These are phyloP conservation scores for Mortierella sp. DNA, from an alignment of 371 early-diverging fungal species.

Conservation along the genomic window DNA sequence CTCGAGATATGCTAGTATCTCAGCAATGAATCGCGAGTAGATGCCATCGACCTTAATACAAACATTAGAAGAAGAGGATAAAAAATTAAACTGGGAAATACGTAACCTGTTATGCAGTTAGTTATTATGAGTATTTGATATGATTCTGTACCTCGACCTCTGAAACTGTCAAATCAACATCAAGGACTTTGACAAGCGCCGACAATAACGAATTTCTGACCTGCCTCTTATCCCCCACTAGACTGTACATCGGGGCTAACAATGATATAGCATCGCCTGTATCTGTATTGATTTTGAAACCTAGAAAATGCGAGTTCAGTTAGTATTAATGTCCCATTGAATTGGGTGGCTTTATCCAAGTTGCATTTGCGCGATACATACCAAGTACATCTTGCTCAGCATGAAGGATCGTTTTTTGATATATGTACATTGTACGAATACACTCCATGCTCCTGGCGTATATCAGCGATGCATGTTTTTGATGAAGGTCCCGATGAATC, in stretches of 20 bases:
- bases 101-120: neutral
- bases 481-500: slow-evolving; percentile 80
- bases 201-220: slow-evolving; percentile 79
- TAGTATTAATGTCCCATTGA: neutral
- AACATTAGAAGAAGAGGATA: neutral
- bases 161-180: slow-evolving; percentile 61
- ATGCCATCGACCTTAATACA: slow-evolving; percentile 62
- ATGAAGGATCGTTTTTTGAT: slow-evolving; percentile 66
- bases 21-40: slow-evolving; percentile 83
- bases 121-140: neutral
- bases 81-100: neutral
- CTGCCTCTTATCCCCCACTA: slow-evolving; percentile 76
- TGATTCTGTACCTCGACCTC: slow-evolving; percentile 26
- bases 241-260: slow-evolving; percentile 74
- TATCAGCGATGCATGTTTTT: slow-evolving; percentile 87
- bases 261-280: slow-evolving; percentile 70
- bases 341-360: neutral
- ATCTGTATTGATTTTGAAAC: slow-evolving; percentile 63
- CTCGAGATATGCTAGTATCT: slow-evolving; percentile 81
- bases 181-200: slow-evolving; percentile 77
- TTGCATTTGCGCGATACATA: slow-evolving; percentile 11
- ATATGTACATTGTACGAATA: slow-evolving; percentile 78
- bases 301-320: slow-evolving; percentile 30
- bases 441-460: slow-evolving; percentile 82
- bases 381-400: slow-evolving; percentile 38